Percentiles rank a stretch among this genome's conserved stretches.
These are phyloP conservation scores for Biscogniauxia marginata DNA, from an alignment of 2,329 filamentous ascomycete species.

Conservation along the genomic window DNA sequence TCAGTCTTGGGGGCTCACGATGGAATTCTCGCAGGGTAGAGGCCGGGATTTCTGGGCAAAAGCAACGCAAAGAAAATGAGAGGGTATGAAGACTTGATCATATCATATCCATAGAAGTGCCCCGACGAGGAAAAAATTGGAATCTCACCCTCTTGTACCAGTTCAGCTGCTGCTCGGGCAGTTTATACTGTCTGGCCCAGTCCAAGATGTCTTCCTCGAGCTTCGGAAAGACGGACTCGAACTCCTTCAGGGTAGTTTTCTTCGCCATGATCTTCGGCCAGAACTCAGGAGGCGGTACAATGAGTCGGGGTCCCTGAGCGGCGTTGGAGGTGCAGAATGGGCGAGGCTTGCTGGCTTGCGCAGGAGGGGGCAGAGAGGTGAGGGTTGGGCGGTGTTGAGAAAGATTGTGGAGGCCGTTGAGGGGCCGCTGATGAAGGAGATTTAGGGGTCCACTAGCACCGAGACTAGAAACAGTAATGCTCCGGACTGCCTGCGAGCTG, in stretches of 20 bases:
- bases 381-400: not conserved
- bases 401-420: not conserved
- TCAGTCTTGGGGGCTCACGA: slow-evolving; percentile 15
- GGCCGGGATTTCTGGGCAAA: no score
- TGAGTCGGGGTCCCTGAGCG: no score
- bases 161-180: slow-evolving; percentile 75
- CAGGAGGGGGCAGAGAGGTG: not conserved
- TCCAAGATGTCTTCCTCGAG: slow-evolving; percentile 79
- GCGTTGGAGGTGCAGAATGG: not conserved
- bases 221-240: slow-evolving; percentile 86
- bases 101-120: no score
- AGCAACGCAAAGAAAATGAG: no score
- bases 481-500: not conserved
- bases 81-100: no score
- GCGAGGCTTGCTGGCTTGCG: no score
- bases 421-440: no score
- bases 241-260: slow-evolving; percentile 77
- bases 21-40: no score
- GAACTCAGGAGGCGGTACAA: not conserved
- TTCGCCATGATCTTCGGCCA: slow-evolving; percentile 56
- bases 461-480: not conserved
- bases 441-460: not conserved
- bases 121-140: no score
- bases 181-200: slow-evolving; percentile 77
- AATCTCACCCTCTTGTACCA: slow-evolving; percentile 78